phyloP scores from a whole-genome alignment of 768 basidiomycete species.

The Lentinus tigrinus region DNA sequence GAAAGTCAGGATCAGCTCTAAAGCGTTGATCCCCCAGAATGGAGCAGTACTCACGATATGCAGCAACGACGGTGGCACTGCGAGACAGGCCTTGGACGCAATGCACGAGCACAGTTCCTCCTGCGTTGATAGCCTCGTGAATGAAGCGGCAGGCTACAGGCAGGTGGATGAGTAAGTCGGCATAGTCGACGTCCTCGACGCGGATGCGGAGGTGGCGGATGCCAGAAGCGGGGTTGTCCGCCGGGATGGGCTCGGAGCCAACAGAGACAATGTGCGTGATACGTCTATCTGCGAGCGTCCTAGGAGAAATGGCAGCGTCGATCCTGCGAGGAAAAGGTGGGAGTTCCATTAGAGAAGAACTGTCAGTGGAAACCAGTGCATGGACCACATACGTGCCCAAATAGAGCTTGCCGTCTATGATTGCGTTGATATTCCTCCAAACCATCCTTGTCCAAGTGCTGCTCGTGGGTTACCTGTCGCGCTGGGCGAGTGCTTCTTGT shows the following conservation, averaged over 20 bases:
- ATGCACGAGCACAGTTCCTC: conserved; percentile 66
- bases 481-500: background rate
- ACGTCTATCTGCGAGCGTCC: conserved; percentile 68
- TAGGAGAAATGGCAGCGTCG: conserved; percentile 66
- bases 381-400: conserved; percentile 20
- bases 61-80: conserved; percentile 70
- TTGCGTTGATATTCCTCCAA: conserved; percentile 24
- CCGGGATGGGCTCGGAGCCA: conserved; percentile 69
- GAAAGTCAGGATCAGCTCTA: background rate
- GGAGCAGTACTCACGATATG: conserved; percentile 56
- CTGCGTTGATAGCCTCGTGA: conserved; percentile 47
- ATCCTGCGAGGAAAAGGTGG: conserved; percentile 42
- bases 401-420: conserved; percentile 22
- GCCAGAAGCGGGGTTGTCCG: conserved; percentile 68
- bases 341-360: conserved; percentile 7
- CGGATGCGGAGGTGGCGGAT: conserved; percentile 68
- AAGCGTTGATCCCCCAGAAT: background rate
- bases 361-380: conserved; percentile 11
- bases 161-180: conserved; percentile 64
- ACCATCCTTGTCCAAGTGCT: conserved; percentile 9
- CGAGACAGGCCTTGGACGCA: conserved; percentile 74
- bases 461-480: background rate
- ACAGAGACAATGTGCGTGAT: conserved; percentile 82
- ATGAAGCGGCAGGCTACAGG: conserved; percentile 62
- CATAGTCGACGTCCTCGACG: conserved; percentile 50